Evolutionary conservation across 345 rosid species (phyloP).

Genomic region (Gossypium rotundifolium): DNA sequence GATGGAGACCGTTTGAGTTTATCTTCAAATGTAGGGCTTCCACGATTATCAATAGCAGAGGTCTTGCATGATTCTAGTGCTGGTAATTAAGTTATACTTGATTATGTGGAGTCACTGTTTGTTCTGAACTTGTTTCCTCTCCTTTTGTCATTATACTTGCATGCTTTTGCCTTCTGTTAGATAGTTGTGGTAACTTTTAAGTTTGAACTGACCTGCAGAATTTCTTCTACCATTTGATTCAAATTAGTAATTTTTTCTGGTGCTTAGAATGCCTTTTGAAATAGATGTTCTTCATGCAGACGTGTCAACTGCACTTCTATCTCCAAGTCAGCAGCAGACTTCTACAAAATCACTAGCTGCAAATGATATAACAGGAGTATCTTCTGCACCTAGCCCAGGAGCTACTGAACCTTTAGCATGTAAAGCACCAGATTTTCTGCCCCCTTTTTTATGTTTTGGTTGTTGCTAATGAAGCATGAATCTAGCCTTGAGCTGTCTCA

Average conservation of each 20-base stretch:
- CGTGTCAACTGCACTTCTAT: slow-evolving; percentile 30
- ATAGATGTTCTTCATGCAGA: slow-evolving; percentile 36
- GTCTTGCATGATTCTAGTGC: slow-evolving; percentile 51
- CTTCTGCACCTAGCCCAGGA: slow-evolving; percentile 31
- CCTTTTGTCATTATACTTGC: neutral
- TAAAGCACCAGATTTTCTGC: slow-evolving; percentile 29
- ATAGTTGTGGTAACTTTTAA: neutral
- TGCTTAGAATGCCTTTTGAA: slow-evolving; percentile 13
- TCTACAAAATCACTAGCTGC: slow-evolving; percentile 31
- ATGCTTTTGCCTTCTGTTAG: neutral
- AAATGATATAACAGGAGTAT: slow-evolving; percentile 35
- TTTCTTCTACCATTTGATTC: neutral
- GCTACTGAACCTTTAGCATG: slow-evolving; percentile 54
- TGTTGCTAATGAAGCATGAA: slow-evolving; percentile 13
- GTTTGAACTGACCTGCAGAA: neutral
- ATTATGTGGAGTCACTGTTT: neutral
- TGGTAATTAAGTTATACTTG: slow-evolving; percentile 34
- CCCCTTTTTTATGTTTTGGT: neutral
- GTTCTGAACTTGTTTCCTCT: neutral
- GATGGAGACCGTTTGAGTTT: slow-evolving; percentile 56
- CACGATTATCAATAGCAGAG: slow-evolving; percentile 63
- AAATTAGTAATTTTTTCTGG: slow-evolving; percentile 15
- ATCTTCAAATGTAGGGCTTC: slow-evolving; percentile 52
- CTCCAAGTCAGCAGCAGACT: slow-evolving; percentile 44
- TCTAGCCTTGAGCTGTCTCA: slow-evolving; percentile 12